Base-by-base conservation (phyloP, 257 asterid species). In the Cinchona pubescens region DNA sequence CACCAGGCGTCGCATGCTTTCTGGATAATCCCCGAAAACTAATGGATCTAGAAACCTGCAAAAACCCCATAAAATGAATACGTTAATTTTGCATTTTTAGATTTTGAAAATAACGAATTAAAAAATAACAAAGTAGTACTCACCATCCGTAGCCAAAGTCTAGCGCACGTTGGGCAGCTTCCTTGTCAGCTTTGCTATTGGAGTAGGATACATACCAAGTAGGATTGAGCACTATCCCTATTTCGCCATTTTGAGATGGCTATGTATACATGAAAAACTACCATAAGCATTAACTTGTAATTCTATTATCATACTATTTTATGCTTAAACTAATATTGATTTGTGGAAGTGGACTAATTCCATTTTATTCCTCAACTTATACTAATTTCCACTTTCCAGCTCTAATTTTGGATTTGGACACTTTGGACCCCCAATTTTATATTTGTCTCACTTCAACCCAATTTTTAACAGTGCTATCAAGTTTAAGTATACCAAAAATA, bases 131-230 rank as follows among this genome's bases (percentile, higher is more conserved):
- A 27, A 12, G 0, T 21, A 65, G 5, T 34, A 30, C 66, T 66
- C 21, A 88, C 92, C 94, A 90, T 42, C 94, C 96, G 6, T 40
- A 85, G 46, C 49, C 53, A 58, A 90, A 88, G 73, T 88, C 90
- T 12, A 84, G 76, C 7, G 88, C 88, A 29, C 90, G 84, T 78
- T 75, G 68, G 2, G 87, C 80, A 15, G 96, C 96, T 70, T 67
- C 15, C 0, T 1, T 11, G 25, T 90, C 89, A 1, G 21, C 75
- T n/a, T 3, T 18, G 71, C 55, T 82, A 0, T 59, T 78, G 19
- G 94, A 80, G 65, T 70, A 75, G 25, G 96, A 90, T 8, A 79
- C 79, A 32, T 80, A 72, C 91, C 88, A 87, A 45, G 81, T 51
- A 29, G 82, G 51, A 19, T 74, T 82, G 0, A 87, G 66, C 2